Evolutionary conservation across 164 flowering plant species (phyloP).

Genomic region (Dillenia turbinata): DNA sequence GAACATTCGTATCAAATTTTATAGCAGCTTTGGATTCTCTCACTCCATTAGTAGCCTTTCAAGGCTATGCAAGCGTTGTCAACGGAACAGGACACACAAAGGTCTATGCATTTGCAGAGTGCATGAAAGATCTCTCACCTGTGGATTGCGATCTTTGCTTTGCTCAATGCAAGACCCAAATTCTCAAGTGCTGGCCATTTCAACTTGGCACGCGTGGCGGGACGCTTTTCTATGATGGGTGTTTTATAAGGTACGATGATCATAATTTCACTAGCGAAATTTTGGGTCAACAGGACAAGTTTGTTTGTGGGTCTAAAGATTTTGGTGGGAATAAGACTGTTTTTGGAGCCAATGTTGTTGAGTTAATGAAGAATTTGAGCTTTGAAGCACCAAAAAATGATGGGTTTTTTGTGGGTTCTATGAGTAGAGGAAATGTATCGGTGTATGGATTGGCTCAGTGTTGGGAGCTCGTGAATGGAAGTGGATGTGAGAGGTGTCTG

Average conservation of each 20-base stretch:
- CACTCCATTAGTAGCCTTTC: conserved; percentile 32
- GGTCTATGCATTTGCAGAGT: conserved; percentile 64
- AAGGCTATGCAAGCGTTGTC: conserved; percentile 26
- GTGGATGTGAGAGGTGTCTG: conserved; percentile 48
- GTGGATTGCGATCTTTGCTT: conserved; percentile 64
- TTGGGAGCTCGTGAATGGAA: conserved; percentile 45
- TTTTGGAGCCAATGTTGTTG: conserved; percentile 22
- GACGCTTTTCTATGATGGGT: conserved; percentile 60
- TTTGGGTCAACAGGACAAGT: conserved; percentile 22
- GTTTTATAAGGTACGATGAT: conserved; percentile 70
- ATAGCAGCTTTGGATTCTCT: conserved; percentile 38
- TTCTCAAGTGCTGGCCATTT: conserved; percentile 61
- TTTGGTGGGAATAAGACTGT: conserved; percentile 23
- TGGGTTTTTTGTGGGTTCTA: conserved; percentile 49
- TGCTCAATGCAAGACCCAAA: conserved; percentile 50
- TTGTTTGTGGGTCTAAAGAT: conserved; percentile 34
- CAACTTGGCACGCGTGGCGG: conserved; percentile 48
- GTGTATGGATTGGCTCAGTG: conserved; percentile 84
- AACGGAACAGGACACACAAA: conserved; percentile 43
- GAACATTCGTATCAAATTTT: conserved; percentile 41
- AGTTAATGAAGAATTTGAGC: conserved; percentile 48
- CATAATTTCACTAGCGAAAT: conserved; percentile 47
- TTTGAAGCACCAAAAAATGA: conserved; percentile 34
- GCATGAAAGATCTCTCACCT: conserved; percentile 55
- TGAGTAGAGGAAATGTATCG: conserved; percentile 28